phyloP scores from a whole-genome alignment of 192 early-diverging fungal species.

The Coemansia sp. region DNA sequence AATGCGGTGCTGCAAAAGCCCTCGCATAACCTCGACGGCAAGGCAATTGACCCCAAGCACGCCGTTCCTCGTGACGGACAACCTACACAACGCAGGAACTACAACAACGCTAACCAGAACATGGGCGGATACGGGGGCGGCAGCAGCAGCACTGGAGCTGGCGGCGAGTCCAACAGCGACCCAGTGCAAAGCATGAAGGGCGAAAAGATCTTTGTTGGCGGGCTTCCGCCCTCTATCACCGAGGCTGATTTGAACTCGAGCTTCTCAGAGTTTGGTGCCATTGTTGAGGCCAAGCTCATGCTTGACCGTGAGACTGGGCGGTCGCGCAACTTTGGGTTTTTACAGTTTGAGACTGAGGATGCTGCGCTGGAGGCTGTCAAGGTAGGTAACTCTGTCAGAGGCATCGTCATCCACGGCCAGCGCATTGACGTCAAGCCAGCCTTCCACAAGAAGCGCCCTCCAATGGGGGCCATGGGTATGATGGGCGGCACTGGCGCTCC shows the following conservation, averaged over 20 bases:
- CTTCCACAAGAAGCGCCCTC: conserved; percentile 39
- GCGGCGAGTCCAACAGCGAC: conserved; percentile 14
- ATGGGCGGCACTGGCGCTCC: conserved; percentile 4
- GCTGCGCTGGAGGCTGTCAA: conserved; percentile 58
- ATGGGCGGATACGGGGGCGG: conserved; percentile 10
- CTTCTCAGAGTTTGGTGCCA: conserved; percentile 82
- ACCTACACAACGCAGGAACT: conserved; percentile 8
- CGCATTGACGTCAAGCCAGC: conserved; percentile 54
- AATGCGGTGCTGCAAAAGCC: conserved; percentile 74
- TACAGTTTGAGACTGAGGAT: conserved; percentile 82
- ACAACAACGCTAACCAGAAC: not conserved
- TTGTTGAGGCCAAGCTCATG: conserved; percentile 87
- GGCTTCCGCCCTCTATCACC: conserved; percentile 79
- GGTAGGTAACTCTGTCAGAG: conserved; percentile 36
- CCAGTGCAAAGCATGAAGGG: conserved; percentile 44
- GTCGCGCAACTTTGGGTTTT: conserved; percentile 90
- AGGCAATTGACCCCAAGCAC: conserved; percentile 59
- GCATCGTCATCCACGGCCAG: conserved; percentile 52
- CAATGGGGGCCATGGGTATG: conserved; percentile 22
- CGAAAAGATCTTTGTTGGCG: conserved; percentile 91
- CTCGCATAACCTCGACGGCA: conserved; percentile 74
- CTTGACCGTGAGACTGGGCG: conserved; percentile 81
- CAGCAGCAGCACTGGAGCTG: not conserved
- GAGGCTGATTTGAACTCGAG: conserved; percentile 84
- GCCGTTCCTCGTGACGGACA: conserved; percentile 53